Evolutionary conservation across 257 asterid species (phyloP), one percentile per base, ranked within the genome.

Genomic region (Fraxinus pennsylvanica): DNA sequence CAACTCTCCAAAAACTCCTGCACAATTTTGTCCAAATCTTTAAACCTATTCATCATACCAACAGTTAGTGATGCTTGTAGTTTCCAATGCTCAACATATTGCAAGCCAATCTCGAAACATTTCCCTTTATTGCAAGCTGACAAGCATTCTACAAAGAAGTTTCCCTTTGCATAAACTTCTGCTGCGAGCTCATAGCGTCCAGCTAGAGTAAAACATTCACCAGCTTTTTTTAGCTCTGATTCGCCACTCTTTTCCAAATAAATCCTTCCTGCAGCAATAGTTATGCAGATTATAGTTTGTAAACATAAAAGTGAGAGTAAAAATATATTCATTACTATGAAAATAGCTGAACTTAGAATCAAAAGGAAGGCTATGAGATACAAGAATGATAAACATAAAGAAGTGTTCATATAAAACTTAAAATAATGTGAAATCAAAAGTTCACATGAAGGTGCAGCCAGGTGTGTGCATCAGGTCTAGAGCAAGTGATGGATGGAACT

Each of bases 171-270:
- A 75, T 87, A 91, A n/a, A 83, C 88, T 69, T 76, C 77, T 1
- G 94, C 91, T 0, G 94, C 97, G 52, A 61, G 82, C 61, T 77
- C 57, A 68, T 84, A 86, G 67, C 72, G 43, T 57, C 82, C 90
- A 12, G 94, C 94, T 73, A 85, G 74, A 36, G 73, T 79, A 80
- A 91, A 91, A 78, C 96, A 91, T 79, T 90, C 96, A 1, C 91
- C 94, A 1, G 96, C 92, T 82, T 84, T 90, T 68, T 71, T 50
- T 30, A 89, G 59, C 35, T 76, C 89, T 3, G 81, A 36, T 54
- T 30, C 59, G 19, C 91, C 91, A 74, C 91, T 85, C 65, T 87
- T 87, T 32, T 86, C 87, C 73, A 84, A 54, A 85, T 91, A 91
- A 71, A 89, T 86, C 57, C 66, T 78, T 41, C 93, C 94, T 91